These are phyloP conservation scores for Rhodotorula paludigena DNA, from an alignment of 768 basidiomycete genomes.

Conservation along the genomic window DNA sequence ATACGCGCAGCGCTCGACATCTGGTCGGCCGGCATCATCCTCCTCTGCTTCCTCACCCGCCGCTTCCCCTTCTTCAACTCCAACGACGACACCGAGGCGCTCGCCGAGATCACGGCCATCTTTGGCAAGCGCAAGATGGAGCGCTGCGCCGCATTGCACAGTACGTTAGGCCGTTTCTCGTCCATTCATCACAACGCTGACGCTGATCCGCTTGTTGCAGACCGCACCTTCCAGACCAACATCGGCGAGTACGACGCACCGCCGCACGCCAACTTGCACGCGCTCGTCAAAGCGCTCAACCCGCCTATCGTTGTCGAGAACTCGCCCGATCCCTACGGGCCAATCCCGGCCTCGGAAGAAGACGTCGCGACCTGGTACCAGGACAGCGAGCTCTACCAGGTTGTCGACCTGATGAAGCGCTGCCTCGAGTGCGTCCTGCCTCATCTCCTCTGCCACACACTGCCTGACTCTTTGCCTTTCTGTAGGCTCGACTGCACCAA, in stretches of 20 bases:
- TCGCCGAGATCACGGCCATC: slow-evolving; percentile 88
- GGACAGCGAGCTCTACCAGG: slow-evolving; percentile 57
- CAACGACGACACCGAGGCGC: slow-evolving; percentile 85
- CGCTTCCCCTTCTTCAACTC: slow-evolving; percentile 95
- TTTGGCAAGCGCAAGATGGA: slow-evolving; percentile 80
- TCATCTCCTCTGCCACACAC: background rate
- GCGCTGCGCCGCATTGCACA: slow-evolving; percentile 76
- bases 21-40: slow-evolving; percentile 88
- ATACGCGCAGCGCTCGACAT: slow-evolving; percentile 74
- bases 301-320: slow-evolving; percentile 55
- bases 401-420: slow-evolving; percentile 68
- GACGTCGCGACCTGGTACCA: slow-evolving; percentile 40
- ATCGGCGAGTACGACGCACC: slow-evolving; percentile 68
- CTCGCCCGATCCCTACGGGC: slow-evolving; percentile 52
- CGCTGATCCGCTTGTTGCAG: slow-evolving; percentile 45
- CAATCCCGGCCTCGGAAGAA: slow-evolving; percentile 32
- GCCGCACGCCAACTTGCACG: slow-evolving; percentile 61
- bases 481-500: slow-evolving; percentile 61
- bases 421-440: slow-evolving; percentile 63
- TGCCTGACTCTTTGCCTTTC: too few relatives aligned
- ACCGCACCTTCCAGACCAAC: slow-evolving; percentile 84
- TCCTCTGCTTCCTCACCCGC: slow-evolving; percentile 82
- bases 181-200: background rate
- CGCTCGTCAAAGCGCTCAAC: slow-evolving; percentile 72
- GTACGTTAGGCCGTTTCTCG: slow-evolving; percentile 52